Base-by-base conservation (phyloP, 495 filamentous ascomycete species). In the Lineolata rhizophorae region DNA sequence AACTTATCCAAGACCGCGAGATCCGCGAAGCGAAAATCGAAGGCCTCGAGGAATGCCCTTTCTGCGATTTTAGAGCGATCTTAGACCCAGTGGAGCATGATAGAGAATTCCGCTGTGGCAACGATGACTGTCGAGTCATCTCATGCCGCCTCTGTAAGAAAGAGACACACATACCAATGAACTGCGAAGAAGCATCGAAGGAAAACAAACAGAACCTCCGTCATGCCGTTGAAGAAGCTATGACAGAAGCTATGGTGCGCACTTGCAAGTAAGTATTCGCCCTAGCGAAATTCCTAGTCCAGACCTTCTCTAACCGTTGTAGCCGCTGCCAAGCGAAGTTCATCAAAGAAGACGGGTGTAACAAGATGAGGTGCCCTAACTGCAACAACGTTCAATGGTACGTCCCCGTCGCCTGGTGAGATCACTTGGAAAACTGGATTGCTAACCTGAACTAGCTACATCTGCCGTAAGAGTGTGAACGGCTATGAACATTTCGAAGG, bases 281-380 rank as follows among this genome's bases (percentile, higher is more conserved):
- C 31, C 27, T 5, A 3, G 14, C 9, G 4, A 10, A 29, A 29
- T 1, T 12, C 11, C 29, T 33, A 18, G 8, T 14, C 2, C 5
- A 2, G 12, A n/a, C 2, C 11, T 18, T 31, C 28, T 45, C 58
- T 12, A n/a, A n/a, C n/a, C n/a, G n/a, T n/a, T n/a, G n/a, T n/a
- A n/a, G n/a, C n/a, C 18, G 26, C 62, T 70, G 72, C 43, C 38
- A 51, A 9, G 61, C 59, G 5, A 57, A 64, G 0, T 81, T 74
- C 42, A 55, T 90, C 45, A 92, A 90, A 46, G 63, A 72, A 34
- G 49, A 56, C 20, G 82, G 82, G 6, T 92, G 82, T 55, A 92
- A 92, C 50, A 90, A 83, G 53, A 74, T 91, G 56, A 58, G 44
- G 0, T 91, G 81, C 42, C 53, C 56, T 1, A 56, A 57, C 11